Percentiles rank a stretch among this genome's conserved stretches.
phyloP scores from a whole-genome alignment of 768 basidiomycete genomes.

The Mycena kentingensis region DNA sequence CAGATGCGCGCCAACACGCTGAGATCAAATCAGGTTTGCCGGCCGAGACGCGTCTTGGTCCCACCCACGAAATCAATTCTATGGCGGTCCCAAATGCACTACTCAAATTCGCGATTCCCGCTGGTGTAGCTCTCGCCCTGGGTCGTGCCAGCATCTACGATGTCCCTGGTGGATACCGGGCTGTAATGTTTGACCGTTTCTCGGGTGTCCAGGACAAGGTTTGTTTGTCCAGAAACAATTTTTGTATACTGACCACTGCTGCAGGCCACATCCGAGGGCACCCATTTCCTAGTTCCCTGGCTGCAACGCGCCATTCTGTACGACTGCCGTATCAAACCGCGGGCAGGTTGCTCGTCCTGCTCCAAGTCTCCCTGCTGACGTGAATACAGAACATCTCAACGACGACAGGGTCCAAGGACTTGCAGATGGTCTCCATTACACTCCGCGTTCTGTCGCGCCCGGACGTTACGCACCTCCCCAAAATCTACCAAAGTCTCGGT shows the following conservation, averaged over 20 bases:
- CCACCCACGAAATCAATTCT: too few species aligned
- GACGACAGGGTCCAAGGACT: constrained; percentile 95
- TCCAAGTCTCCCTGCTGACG: constrained; percentile 6
- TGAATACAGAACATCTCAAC: constrained; percentile 88
- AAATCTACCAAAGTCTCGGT: constrained; percentile 94
- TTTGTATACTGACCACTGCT: not conserved
- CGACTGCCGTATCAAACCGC: constrained; percentile 95
- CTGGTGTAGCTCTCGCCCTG: constrained; percentile 43
- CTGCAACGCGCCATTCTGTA: constrained; percentile 95
- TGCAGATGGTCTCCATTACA: constrained; percentile 98
- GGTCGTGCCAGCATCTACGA: constrained; percentile 58
- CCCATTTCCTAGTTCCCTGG: constrained; percentile 95
- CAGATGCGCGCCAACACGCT: too few species aligned
- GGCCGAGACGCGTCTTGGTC: not conserved
- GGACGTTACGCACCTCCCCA: constrained; percentile 82
- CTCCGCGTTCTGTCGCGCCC: constrained; percentile 94
- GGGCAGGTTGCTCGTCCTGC: constrained; percentile 51
- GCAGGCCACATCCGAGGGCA: constrained; percentile 89
- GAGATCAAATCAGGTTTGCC: too few species aligned
- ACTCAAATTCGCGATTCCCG: not conserved
- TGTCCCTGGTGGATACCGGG: constrained; percentile 90
- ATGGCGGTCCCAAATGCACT: not conserved
- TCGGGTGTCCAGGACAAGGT: constrained; percentile 85
- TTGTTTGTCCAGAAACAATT: not conserved
- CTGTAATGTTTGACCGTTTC: constrained; percentile 98